Evolutionary conservation across 768 basidiomycete species (phyloP), one percentile per base, ranked within the genome.

Genomic region (Lentinula raphanica): DNA sequence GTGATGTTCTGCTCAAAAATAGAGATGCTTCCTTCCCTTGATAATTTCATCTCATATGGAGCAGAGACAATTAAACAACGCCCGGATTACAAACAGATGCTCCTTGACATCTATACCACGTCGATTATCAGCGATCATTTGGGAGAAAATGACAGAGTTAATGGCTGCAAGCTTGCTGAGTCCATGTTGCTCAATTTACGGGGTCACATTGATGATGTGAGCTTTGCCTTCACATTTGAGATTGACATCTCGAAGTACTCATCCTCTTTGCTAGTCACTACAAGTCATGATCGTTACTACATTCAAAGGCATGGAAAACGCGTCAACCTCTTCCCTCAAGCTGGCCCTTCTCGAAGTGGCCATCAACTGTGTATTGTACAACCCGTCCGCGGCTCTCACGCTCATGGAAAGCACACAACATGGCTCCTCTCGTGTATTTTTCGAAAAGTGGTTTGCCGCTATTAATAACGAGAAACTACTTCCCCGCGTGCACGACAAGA

Each of bases 401-500:
- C 68, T 92, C 56, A 88, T 95, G 77, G 89, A 91, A 66, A 69
- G 63, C 31, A 72, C 77, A 65, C 76, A 76, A 25, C 71, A 84
- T 0, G 85, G 85, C n/a, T 74, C 78, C 36, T 80, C 88, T 0
- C 84, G 87, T 36, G 66, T 70, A n/a, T 92, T 95, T 78, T 93
- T 95, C 67, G 84, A 91, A 66, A 80, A 76, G 62, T 95, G 92
- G 92, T 94, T 94, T 67, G 79, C 71, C 11, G 83, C 84, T 11
- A 88, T 93, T 70, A 85, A 84, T 58, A 76, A 78, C 31, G 75
- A 69, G 25, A 79, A 77, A 49, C 36, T n/a, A 13, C 79, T 94
- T 35, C 90, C 91, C 12, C 83, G 92, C 19, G 92, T 96, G 44
- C 92, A 96, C 67, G 92, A 95, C 73, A 93, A 94, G 80, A 92